These are phyloP conservation scores for Sutorius eximius DNA, from an alignment of 1,284 basidiomycete genomes.

Conservation along the genomic window DNA sequence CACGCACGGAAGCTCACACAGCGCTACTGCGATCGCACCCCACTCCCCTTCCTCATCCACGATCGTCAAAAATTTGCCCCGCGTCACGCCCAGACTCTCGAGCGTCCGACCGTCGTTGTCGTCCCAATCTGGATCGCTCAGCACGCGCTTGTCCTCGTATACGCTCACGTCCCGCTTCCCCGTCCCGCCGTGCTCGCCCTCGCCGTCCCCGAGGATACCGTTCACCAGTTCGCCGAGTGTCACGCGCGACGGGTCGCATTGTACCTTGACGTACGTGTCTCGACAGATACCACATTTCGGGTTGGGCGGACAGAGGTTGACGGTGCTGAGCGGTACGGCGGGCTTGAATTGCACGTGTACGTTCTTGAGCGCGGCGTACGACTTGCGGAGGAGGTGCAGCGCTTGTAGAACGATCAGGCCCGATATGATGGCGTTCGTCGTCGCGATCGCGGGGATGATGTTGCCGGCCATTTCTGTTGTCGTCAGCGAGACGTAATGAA, in stretches of 20 bases:
- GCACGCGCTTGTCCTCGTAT: slow-evolving; percentile 80
- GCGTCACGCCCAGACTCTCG: slow-evolving; percentile 66
- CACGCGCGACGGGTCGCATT: slow-evolving; percentile 65
- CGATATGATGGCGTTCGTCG: slow-evolving; percentile 96
- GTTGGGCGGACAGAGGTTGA: slow-evolving; percentile 66
- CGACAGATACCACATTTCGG: slow-evolving; percentile 81
- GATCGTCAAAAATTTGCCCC: slow-evolving; percentile 83
- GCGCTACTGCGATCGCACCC: slow-evolving; percentile 70
- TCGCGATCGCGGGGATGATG: slow-evolving; percentile 98
- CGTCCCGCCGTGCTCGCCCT: slow-evolving; percentile 39
- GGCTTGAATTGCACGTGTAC: slow-evolving; percentile 78
- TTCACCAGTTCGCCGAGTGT: slow-evolving; percentile 75
- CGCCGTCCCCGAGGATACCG: slow-evolving; percentile 56
- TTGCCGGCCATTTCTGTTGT: slow-evolving; percentile 94
- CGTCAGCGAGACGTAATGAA: not conserved
- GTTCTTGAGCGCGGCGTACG: slow-evolving; percentile 59
- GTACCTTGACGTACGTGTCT: slow-evolving; percentile 78
- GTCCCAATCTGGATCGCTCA: slow-evolving; percentile 88
- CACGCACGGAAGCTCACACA: slow-evolving; percentile 72
- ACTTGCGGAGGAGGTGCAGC: slow-evolving; percentile 73
- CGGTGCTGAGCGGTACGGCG: slow-evolving; percentile 69
- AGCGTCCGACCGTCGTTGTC: slow-evolving; percentile 78
- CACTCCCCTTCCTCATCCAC: slow-evolving; percentile 85
- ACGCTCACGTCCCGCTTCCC: slow-evolving; percentile 69
- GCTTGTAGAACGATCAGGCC: slow-evolving; percentile 94